Percentiles rank a stretch among this genome's conserved stretches.
Conservation (phyloP, 164 flowering plant species). For the Cinnamomum chago region DNA sequence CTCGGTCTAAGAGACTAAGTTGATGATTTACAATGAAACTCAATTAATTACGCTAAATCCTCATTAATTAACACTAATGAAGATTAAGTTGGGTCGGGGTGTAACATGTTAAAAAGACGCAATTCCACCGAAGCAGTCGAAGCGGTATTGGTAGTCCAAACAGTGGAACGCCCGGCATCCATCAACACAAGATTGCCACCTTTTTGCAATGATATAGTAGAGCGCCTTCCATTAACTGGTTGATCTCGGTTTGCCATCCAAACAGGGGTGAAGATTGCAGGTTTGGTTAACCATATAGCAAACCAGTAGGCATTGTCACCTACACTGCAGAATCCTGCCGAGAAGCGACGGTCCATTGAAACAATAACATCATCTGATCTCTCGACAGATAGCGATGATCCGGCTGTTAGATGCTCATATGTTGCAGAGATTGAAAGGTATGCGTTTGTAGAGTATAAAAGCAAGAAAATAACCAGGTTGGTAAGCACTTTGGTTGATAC, state of each 20-base stretch:
- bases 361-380: slow-evolving; percentile 4
- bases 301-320: no score
- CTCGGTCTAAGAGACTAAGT: no score
- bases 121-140: background rate
- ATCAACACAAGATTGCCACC: background rate
- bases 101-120: slow-evolving; percentile 17
- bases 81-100: no score
- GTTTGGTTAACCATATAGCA: slow-evolving; percentile 16
- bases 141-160: slow-evolving; percentile 18
- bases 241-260: slow-evolving; percentile 21
- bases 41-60: no score
- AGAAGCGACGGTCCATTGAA: slow-evolving; percentile 16
- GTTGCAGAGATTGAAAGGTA: background rate
- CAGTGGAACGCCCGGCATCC: slow-evolving; percentile 7
- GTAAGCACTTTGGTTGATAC: background rate
- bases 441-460: background rate
- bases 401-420: background rate
- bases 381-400: slow-evolving; percentile 17
- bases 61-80: no score
- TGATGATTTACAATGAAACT: no score
- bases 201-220: background rate
- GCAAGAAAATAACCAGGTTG: background rate
- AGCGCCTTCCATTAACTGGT: slow-evolving; percentile 1
- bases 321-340: slow-evolving; percentile 10
- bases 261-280: background rate